Conservation (phyloP, 2,329 filamentous ascomycete species). For the Cladosporium sp. region DNA sequence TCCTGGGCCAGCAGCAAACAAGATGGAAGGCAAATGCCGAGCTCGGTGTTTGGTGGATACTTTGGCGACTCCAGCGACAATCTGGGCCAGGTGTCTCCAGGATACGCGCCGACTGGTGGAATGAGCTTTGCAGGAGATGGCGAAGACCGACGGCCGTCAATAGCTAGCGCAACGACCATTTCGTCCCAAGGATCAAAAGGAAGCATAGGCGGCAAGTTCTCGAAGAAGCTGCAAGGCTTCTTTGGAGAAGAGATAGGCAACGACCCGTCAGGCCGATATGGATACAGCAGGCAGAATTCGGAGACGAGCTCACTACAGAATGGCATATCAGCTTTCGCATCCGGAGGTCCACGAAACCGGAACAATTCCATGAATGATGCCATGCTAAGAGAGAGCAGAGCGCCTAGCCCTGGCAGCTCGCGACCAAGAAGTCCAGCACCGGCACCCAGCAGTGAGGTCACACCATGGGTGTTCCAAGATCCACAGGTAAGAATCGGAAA, state of each 20-base stretch:
- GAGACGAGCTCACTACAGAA: constrained; percentile 49
- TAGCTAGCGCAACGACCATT: constrained; percentile 81
- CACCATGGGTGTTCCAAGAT: constrained; percentile 90
- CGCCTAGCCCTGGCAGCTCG: constrained; percentile 73
- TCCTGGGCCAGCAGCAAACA: constrained; percentile 45
- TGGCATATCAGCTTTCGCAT: constrained; percentile 56
- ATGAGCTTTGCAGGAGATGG: constrained; percentile 56
- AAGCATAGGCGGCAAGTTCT: constrained; percentile 66
- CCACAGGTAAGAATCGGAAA: constrained; percentile 27
- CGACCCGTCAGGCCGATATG: neutral
- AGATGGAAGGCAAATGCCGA: constrained; percentile 40
- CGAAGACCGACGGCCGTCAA: constrained; percentile 81
- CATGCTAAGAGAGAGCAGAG: constrained; percentile 45
- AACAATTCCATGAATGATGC: constrained; percentile 79
- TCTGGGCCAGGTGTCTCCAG: constrained; percentile 67
- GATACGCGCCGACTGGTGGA: constrained; percentile 59
- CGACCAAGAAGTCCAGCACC: constrained; percentile 72
- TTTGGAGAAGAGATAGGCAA: constrained; percentile 87
- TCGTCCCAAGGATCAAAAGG: constrained; percentile 82
- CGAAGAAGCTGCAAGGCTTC: constrained; percentile 87
- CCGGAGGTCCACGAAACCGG: constrained; percentile 59
- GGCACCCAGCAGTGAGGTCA: constrained; percentile 71
- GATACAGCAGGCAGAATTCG: constrained; percentile 59
- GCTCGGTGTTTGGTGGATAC: constrained; percentile 58
- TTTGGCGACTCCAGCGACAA: constrained; percentile 76